Evolutionary conservation across 768 basidiomycete genomes (phyloP), one percentile per base, ranked within the genome.

Genomic region (Rickenella mellea): DNA sequence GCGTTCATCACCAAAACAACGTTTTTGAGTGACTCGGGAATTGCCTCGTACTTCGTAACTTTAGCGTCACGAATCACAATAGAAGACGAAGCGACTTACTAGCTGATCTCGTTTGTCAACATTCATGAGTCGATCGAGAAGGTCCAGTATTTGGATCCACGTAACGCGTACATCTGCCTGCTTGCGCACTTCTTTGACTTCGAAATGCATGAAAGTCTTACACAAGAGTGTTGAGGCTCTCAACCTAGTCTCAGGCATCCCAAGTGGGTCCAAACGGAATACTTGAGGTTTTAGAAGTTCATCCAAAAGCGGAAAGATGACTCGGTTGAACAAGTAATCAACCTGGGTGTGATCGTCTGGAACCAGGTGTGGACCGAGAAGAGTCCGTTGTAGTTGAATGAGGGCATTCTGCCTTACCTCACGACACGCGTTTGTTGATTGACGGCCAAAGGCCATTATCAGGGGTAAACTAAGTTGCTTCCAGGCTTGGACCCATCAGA

Each of bases 1-100:
- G 92, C 88, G 52, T 92, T 82, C 90, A 99, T 93, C 38, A 99
- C 94, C 37, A 98, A 73, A 12, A 99, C 65, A 38, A 94, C 87
- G 55, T 98, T 98, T 66, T 97, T 98, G 52, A 99, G 71, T 1
- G 92, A 93, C 62, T 99, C 96, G 1, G 90, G 91, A 15, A 96
- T 74, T 0, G 94, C 94, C 59, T 99, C 96, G 57, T 83, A 82
- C 94, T 98, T 7, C 3, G 24, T 19, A 19, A 10, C 9, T 12
- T 15, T 10, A 15, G 9, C 7, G 29, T 50, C 31, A 48, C 39
- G 33, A 11, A 17, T 25, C 25, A 40, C 29, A 10, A 28, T 9
- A 30, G 15, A 11, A 15, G 24, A 42, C 28, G 36, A 40, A 19
- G 24, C 33, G 8, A 70, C 84, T 53, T 50, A 94, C 94, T 66